Conservation (phyloP, 805 yeast genomes). For the Saccharomycopsis fibuligera region DNA sequence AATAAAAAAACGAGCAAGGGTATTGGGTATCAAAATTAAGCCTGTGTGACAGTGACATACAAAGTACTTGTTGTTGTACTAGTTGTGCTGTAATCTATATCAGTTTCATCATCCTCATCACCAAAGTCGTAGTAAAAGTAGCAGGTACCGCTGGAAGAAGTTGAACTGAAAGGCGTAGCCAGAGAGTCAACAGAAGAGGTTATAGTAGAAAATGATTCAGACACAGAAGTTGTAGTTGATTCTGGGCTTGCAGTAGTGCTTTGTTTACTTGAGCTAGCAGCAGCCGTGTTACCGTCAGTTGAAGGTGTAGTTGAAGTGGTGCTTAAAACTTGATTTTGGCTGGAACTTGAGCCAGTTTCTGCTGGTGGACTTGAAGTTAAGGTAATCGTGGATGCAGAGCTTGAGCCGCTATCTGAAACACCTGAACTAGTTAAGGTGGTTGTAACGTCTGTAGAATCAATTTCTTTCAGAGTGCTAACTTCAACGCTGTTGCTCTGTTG, state of each 20-base stretch:
- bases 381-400: neutral
- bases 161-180: neutral
- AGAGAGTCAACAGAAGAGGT: neutral
- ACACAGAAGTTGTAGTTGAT: neutral
- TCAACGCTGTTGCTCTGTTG: neutral
- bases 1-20: neutral
- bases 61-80: constrained; percentile 5
- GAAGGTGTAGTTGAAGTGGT: neutral
- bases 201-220: neutral
- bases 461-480: neutral
- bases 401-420: neutral
- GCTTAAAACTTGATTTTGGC: neutral
- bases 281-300: neutral
- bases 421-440: too few relatives aligned
- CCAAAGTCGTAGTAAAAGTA: constrained; percentile 18
- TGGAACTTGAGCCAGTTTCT: neutral
- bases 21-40: neutral
- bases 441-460: neutral
- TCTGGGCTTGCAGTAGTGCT: neutral
- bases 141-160: constrained; percentile 13
- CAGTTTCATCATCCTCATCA: constrained; percentile 6
- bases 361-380: neutral
- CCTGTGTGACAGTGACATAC: constrained; percentile 11
- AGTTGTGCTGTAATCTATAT: constrained; percentile 5
- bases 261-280: neutral